Conservation (phyloP, 176 grass and related monocot species). For the Phragmites australis region DNA sequence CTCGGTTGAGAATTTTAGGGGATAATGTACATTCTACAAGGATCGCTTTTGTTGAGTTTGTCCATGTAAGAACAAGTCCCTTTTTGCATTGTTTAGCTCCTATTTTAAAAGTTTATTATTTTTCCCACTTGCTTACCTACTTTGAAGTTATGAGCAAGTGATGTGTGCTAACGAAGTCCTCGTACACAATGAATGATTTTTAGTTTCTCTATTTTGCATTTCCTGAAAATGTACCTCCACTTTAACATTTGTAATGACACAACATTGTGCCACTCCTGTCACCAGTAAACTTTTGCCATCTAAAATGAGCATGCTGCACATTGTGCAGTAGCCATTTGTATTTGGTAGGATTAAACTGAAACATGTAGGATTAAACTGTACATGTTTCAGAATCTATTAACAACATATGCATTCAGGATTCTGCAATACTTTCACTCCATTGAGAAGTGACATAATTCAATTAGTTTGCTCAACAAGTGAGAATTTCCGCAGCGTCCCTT, state of each 20-base stretch:
- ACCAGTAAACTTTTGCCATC: conserved; percentile 11
- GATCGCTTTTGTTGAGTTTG: conserved; percentile 95
- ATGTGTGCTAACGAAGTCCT: conserved; percentile 6
- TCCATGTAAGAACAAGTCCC: conserved; percentile 58
- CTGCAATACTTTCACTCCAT: conserved; percentile 1
- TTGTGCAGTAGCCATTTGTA: neutral
- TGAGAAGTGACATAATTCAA: neutral
- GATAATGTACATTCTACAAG: conserved; percentile 88
- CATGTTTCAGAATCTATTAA: neutral
- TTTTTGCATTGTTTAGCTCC: conserved; percentile 13
- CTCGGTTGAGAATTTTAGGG: conserved; percentile 84
- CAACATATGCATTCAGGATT: neutral
- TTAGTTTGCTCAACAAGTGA: neutral
- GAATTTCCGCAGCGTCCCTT: neutral
- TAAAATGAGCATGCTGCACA: neutral
- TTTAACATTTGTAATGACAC: conserved; percentile 1
- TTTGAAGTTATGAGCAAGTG: neutral
- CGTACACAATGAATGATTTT: neutral
- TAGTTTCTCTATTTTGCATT: conserved; percentile 1
- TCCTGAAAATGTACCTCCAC: neutral
- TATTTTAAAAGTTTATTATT: neutral
- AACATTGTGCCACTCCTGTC: neutral
- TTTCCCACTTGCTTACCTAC: neutral
- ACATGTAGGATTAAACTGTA: neutral
- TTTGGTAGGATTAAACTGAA: conserved; percentile 17